Evolutionary conservation across 768 basidiomycete genomes (phyloP).

Genomic region (Lyophyllum semitale): DNA sequence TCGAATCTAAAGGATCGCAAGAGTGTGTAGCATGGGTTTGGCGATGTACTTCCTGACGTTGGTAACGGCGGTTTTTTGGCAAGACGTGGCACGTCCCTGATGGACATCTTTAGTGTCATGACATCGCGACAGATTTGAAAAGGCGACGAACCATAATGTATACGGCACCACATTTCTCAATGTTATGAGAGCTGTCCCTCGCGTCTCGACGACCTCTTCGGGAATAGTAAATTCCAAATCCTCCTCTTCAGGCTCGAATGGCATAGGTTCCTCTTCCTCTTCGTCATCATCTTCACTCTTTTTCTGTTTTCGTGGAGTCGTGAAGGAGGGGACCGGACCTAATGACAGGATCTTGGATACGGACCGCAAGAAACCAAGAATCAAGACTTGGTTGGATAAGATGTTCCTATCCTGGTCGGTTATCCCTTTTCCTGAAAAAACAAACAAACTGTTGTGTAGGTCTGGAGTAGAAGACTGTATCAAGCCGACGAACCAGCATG

Average conservation of each 20-base stretch:
- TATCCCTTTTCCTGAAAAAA: conserved; percentile 74
- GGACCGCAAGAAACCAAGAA: conserved; percentile 82
- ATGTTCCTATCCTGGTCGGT: conserved; percentile 94
- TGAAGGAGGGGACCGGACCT: conserved; percentile 55
- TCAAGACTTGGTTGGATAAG: conserved; percentile 79
- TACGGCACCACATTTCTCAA: conserved; percentile 87
- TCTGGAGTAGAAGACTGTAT: not conserved
- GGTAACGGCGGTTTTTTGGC: conserved; percentile 73
- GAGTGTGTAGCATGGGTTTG: conserved; percentile 70
- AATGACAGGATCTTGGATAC: conserved; percentile 58
- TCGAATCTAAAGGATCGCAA: conserved; percentile 83
- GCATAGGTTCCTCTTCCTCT: conserved; percentile 28
- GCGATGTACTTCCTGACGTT: conserved; percentile 39
- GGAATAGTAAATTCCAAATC: conserved; percentile 17
- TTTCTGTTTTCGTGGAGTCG: conserved; percentile 45
- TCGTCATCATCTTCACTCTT: conserved; percentile 48
- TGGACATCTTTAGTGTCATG: not conserved
- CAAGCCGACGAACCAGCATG: conserved; percentile 77
- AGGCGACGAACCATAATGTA: conserved; percentile 67
- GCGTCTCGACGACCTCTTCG: conserved; percentile 19
- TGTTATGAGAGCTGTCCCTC: conserved; percentile 85
- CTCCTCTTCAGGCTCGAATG: conserved; percentile 28
- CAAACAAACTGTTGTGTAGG: not conserved
- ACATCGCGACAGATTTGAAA: not conserved
- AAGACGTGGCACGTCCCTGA: conserved; percentile 75